Conservation (phyloP, 2,329 filamentous ascomycete species). For the Mollisiaceae sp. region DNA sequence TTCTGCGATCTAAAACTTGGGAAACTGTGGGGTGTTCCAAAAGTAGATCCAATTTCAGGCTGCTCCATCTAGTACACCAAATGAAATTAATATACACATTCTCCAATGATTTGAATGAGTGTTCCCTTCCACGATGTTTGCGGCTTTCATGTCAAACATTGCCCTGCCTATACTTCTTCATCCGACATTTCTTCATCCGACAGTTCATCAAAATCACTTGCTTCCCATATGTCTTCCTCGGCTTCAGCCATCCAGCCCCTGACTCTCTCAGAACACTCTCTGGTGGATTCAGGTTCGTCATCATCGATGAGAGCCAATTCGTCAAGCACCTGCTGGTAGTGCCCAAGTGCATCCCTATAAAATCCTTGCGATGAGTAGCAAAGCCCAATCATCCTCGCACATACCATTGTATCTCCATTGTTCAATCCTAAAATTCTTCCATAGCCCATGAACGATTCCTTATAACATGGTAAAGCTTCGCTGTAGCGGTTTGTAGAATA, state of each 20-base stretch:
- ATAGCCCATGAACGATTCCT: background rate
- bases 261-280: background rate
- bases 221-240: background rate
- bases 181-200: background rate
- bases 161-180: background rate
- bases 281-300: background rate
- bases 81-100: too few relatives aligned
- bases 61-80: too few relatives aligned
- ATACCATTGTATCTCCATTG: background rate
- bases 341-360: slow-evolving; percentile 2
- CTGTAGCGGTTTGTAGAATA: background rate
- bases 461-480: slow-evolving; percentile 6
- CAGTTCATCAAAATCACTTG: background rate
- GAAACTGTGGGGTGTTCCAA: too few relatives aligned
- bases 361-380: slow-evolving; percentile 14
- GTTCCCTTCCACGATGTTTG: too few relatives aligned
- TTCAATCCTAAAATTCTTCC: slow-evolving; percentile 8
- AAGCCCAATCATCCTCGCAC: background rate
- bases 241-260: background rate
- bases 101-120: too few relatives aligned
- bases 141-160: background rate
- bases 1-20: too few relatives aligned
- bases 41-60: too few relatives aligned
- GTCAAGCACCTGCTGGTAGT: background rate
- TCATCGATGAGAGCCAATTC: background rate